Conservation (phyloP, 352 stramenopile species). For the Globisporangium cylindrosporum region DNA sequence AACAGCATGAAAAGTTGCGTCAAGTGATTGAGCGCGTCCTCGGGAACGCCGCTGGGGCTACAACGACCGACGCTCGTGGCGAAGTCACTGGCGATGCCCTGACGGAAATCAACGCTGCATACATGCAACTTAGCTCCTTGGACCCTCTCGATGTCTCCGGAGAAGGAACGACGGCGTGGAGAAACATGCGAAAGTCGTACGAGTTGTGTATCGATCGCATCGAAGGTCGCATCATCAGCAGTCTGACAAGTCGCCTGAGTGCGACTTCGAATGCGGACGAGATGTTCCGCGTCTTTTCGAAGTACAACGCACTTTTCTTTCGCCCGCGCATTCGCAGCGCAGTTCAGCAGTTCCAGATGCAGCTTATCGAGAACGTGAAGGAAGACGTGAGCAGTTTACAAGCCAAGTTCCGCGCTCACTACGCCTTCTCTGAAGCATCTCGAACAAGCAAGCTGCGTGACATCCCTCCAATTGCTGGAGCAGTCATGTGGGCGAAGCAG, state of each 20-base stretch:
- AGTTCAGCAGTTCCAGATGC: constrained; percentile 99
- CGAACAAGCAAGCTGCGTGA: constrained; percentile 94
- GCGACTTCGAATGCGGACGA: constrained; percentile 92
- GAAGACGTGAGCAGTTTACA: constrained; percentile 96
- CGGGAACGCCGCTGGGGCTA: constrained; percentile 34
- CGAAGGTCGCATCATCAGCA: constrained; percentile 90
- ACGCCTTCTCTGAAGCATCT: constrained; percentile 95
- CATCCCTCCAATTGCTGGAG: constrained; percentile 96
- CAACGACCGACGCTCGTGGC: constrained; percentile 34
- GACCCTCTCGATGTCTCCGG: constrained; percentile 86
- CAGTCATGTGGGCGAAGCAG: constrained; percentile 99
- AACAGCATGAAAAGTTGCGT: constrained; percentile 89
- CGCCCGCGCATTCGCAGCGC: constrained; percentile 92
- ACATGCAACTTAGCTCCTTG: constrained; percentile 73
- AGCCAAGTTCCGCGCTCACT: constrained; percentile 93
- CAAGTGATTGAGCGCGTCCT: constrained; percentile 88
- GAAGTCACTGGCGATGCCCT: constrained; percentile 82
- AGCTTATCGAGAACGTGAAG: constrained; percentile 98
- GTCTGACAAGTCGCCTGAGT: constrained; percentile 85
- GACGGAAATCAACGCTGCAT: constrained; percentile 88
- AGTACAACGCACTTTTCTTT: constrained; percentile 98
- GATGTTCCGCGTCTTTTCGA: constrained; percentile 97
- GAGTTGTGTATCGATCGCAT: constrained; percentile 90
- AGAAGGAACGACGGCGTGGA: constrained; percentile 81
- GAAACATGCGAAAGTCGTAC: constrained; percentile 87